These are phyloP conservation scores for Arthrobotrys iridis DNA, from an alignment of 2,329 filamentous ascomycete genomes.

Conservation along the genomic window DNA sequence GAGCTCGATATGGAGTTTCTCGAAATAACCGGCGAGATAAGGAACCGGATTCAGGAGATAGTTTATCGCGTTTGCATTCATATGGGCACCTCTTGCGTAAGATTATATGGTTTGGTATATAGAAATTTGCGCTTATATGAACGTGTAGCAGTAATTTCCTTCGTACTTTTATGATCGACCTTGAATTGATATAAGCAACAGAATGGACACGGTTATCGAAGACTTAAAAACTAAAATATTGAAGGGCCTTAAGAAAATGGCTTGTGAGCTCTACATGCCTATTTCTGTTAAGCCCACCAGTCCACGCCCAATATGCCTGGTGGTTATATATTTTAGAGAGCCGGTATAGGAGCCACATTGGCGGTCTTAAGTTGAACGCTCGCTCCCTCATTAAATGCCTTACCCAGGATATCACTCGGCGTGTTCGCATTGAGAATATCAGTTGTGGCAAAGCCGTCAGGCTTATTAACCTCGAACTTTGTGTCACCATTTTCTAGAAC, in stretches of 20 bases:
- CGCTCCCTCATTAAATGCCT: constrained; percentile 3
- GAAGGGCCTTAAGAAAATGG: no score
- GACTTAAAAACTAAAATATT: no score
- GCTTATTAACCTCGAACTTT: constrained; percentile 20
- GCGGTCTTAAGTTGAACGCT: constrained; percentile 11
- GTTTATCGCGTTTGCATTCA: not conserved
- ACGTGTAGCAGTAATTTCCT: no score
- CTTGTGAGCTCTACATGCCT: no score
- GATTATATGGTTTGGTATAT: no score
- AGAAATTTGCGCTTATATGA: no score
- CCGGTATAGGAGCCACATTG: not conserved
- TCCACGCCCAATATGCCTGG: not conserved
- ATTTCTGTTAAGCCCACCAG: no score
- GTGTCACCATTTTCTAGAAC: constrained; percentile 21
- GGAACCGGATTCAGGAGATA: not conserved
- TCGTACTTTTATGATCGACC: no score
- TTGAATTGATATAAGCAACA: no score
- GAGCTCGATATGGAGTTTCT: constrained; percentile 24
- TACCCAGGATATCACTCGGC: not conserved
- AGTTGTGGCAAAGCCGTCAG: constrained; percentile 7
- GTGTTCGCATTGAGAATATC: not conserved
- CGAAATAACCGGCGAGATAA: not conserved
- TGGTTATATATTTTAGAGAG: not conserved
- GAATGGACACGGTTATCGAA: no score
- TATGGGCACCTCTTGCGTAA: no score